phyloP scores from a whole-genome alignment of 768 basidiomycete species.

The Gymnopilus dilepis region DNA sequence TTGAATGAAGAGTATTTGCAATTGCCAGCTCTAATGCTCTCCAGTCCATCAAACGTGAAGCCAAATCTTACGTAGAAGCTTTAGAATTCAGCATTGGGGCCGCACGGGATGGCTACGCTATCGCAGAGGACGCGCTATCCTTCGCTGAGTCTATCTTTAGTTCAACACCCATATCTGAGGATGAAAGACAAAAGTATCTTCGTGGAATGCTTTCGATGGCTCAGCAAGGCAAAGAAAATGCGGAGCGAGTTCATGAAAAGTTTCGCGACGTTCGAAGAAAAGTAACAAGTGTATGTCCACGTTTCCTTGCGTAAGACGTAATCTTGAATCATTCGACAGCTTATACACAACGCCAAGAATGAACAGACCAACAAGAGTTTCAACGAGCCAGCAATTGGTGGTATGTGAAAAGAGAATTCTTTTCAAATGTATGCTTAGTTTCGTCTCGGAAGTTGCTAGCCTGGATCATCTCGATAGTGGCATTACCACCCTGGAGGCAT shows the following conservation, averaged over 20 bases:
- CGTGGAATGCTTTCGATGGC: background rate
- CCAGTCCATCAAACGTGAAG: slow-evolving; percentile 8
- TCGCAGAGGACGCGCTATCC: slow-evolving; percentile 13
- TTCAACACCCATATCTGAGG: background rate
- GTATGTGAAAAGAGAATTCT: background rate
- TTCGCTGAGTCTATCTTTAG: background rate
- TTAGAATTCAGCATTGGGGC: slow-evolving; percentile 17
- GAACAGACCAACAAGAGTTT: too few relatives aligned
- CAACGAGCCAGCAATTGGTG: background rate
- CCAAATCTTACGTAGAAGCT: slow-evolving; percentile 16
- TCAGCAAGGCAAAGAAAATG: slow-evolving; percentile 1
- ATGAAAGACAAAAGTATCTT: background rate
- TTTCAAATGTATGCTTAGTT: background rate
- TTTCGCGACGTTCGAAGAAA: slow-evolving; percentile 9
- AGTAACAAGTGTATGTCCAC: background rate
- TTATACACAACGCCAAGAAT: background rate
- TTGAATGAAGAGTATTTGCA: background rate
- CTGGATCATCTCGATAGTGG: slow-evolving; percentile 8
- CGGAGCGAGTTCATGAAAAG: background rate
- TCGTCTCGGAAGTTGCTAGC: background rate
- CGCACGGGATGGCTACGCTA: slow-evolving; percentile 15
- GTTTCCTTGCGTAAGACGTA: background rate
- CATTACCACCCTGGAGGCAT: slow-evolving; percentile 14
- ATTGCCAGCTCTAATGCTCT: background rate
- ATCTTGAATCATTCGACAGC: background rate